A percentile compares a stretch with the other conserved stretches of the same genome.
Evolutionary conservation across 2,329 filamentous ascomycete genomes (phyloP).

Genomic region (Helotiales sp.): DNA sequence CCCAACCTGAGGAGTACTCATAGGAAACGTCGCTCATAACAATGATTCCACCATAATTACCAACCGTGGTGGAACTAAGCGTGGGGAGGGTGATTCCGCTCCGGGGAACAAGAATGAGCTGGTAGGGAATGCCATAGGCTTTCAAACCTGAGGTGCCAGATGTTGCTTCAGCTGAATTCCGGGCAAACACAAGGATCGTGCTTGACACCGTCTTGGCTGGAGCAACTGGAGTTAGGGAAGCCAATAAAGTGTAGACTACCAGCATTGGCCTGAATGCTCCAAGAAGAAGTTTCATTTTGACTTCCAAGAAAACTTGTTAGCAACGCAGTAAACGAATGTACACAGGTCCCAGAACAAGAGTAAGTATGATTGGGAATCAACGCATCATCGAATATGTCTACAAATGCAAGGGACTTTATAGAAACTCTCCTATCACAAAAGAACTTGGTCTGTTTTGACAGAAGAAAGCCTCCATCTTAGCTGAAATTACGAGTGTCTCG

Average conservation of each 20-base stretch:
- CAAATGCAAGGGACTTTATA: neutral
- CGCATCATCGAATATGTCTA: neutral
- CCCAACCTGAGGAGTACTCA: neutral
- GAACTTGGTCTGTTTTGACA: neutral
- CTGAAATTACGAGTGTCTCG: neutral
- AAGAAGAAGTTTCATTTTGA: neutral
- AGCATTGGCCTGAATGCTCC: neutral
- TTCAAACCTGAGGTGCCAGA: slow-evolving; percentile 59
- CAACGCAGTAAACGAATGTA: neutral
- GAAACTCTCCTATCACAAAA: neutral
- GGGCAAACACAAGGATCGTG: slow-evolving; percentile 61
- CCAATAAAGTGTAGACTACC: neutral
- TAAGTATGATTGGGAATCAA: neutral
- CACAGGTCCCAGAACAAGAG: neutral
- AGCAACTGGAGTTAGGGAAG: neutral
- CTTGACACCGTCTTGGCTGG: slow-evolving; percentile 37
- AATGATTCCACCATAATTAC: slow-evolving; percentile 54
- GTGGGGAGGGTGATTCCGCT: slow-evolving; percentile 55
- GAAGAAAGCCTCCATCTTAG: neutral
- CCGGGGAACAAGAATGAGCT: slow-evolving; percentile 58
- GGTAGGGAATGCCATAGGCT: slow-evolving; percentile 64
- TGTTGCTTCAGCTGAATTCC: slow-evolving; percentile 54
- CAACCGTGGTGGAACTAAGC: slow-evolving; percentile 53
- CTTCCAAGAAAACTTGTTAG: neutral
- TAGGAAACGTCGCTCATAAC: slow-evolving; percentile 7